Evolutionary conservation across 345 rosid genomes (phyloP).

Genomic region (Salix dunnii): DNA sequence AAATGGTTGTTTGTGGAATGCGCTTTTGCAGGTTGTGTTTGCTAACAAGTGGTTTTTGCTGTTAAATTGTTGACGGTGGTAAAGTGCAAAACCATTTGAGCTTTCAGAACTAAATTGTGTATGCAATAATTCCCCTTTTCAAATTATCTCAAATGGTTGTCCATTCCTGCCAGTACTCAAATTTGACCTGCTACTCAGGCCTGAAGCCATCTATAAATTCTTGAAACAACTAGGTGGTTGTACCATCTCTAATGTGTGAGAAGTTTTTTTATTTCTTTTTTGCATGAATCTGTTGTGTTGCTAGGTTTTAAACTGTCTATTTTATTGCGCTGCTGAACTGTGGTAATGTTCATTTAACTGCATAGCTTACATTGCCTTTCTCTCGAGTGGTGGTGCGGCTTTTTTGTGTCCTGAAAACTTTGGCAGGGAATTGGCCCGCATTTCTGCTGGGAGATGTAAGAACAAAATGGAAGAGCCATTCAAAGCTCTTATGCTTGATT

Average conservation of each 20-base stretch:
- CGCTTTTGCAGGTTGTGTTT: not conserved
- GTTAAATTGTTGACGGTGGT: not conserved
- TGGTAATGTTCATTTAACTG: not conserved
- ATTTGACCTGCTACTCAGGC: not conserved
- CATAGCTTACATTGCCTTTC: not conserved
- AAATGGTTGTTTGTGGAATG: not conserved
- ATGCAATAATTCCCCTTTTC: not conserved
- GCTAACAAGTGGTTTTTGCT: not conserved
- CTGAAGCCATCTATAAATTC: not conserved
- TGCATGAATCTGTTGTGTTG: not conserved
- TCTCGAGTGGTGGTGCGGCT: not conserved
- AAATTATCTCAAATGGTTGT: not conserved
- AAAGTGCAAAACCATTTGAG: not conserved
- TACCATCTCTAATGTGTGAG: not conserved
- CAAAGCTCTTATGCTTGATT: not conserved
- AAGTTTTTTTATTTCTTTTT: not conserved
- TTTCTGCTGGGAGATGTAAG: not conserved
- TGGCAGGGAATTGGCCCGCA: not conserved
- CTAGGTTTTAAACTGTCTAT: not conserved
- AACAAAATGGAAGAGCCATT: not conserved
- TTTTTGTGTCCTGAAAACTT: not conserved
- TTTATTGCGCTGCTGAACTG: not conserved
- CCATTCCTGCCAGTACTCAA: not conserved
- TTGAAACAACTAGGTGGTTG: not conserved
- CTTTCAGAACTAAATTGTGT: not conserved